Conservation (phyloP, 495 filamentous ascomycete species). For the Neurospora cerealis region DNA sequence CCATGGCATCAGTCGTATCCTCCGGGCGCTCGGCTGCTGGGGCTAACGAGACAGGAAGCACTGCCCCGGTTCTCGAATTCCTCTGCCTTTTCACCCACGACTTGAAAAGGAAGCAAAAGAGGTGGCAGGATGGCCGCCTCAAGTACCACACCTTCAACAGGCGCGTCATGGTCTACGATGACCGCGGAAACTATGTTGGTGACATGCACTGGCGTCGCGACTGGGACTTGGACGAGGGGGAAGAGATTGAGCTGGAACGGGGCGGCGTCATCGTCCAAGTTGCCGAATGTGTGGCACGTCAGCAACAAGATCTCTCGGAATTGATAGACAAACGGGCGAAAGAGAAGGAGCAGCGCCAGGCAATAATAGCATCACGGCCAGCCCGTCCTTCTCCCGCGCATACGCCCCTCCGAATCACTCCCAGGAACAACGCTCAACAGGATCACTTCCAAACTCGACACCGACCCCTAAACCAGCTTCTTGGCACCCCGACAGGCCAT, state of each 20-base stretch:
- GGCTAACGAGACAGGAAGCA: slow-evolving; percentile 5
- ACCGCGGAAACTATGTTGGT: slow-evolving; percentile 66
- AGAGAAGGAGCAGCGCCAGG: slow-evolving; percentile 36
- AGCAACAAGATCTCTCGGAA: slow-evolving; percentile 65
- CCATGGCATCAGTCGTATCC: slow-evolving; percentile 13
- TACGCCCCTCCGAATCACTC: slow-evolving; percentile 2
- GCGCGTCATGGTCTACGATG: slow-evolving; percentile 84
- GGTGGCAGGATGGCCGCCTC: slow-evolving; percentile 87
- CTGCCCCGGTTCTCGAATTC: slow-evolving; percentile 65
- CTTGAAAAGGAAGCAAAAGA: slow-evolving; percentile 73
- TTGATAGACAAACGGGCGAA: slow-evolving; percentile 57
- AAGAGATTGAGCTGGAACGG: slow-evolving; percentile 72
- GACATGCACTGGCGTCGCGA: slow-evolving; percentile 72
- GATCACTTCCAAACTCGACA: slow-evolving; percentile 28
- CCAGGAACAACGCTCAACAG: background rate
- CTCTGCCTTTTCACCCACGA: slow-evolving; percentile 81
- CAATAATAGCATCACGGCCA: slow-evolving; percentile 22
- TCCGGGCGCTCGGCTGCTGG: slow-evolving; percentile 4
- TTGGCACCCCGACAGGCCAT: slow-evolving; percentile 39
- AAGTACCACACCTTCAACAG: slow-evolving; percentile 88
- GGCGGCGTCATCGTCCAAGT: slow-evolving; percentile 69
- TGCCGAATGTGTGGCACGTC: slow-evolving; percentile 57
- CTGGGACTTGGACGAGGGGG: slow-evolving; percentile 57
- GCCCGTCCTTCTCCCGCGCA: slow-evolving; percentile 3
- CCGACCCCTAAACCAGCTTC: slow-evolving; percentile 33